Evolutionary conservation across 2,329 filamentous ascomycete species (phyloP).

Genomic region (Ilyonectria robusta): DNA sequence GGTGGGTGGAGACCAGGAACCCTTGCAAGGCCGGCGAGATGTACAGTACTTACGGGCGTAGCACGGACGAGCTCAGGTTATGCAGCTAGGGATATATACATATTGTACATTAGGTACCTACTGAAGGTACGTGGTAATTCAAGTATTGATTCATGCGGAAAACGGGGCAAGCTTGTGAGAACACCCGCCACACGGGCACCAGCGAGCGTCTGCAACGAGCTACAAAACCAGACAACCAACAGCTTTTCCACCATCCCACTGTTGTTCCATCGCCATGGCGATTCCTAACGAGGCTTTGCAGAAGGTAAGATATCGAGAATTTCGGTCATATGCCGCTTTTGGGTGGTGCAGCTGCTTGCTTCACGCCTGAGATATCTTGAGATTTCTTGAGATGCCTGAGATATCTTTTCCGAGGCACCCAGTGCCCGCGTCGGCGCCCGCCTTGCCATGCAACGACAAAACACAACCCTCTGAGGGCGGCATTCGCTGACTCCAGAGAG

Average conservation of each 20-base stretch:
- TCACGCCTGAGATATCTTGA: neutral
- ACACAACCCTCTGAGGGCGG: neutral
- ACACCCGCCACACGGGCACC: neutral
- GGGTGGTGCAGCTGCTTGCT: neutral
- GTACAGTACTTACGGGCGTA: neutral
- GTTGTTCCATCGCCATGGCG: conserved; percentile 76
- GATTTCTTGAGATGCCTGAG: neutral
- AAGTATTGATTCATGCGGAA: conserved; percentile 5
- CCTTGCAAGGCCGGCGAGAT: neutral
- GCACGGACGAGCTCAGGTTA: neutral
- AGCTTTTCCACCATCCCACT: neutral
- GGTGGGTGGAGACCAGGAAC: neutral
- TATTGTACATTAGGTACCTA: neutral
- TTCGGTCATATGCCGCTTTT: neutral
- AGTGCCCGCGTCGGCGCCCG: neutral
- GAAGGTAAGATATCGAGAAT: conserved; percentile 72
- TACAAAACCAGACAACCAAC: neutral
- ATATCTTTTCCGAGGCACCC: neutral
- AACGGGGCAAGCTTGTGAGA: conserved; percentile 4
- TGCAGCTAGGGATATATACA: no score
- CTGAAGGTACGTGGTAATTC: neutral
- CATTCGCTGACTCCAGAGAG: conserved; percentile 14
- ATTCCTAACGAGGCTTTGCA: conserved; percentile 95
- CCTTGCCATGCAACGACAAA: neutral
- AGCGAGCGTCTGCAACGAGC: neutral